phyloP scores from a whole-genome alignment of 164 flowering plant species.

The Macadamia tetraphylla region DNA sequence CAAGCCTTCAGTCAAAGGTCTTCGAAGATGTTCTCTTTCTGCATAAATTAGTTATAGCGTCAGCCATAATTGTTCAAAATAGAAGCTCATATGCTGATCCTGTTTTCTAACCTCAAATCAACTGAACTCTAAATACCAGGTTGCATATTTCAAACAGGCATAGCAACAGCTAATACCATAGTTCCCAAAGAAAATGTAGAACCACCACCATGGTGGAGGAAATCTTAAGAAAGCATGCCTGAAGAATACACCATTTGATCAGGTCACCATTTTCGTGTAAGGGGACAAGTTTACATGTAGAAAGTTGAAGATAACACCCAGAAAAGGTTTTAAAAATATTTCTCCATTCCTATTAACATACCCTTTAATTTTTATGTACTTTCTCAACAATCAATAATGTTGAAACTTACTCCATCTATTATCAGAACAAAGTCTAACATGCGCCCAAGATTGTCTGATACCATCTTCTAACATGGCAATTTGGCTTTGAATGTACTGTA shows the following conservation, averaged over 20 bases:
- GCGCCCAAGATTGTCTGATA: slow-evolving; percentile 60
- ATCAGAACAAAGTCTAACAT: slow-evolving; percentile 23
- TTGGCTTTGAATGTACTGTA: slow-evolving; percentile 71
- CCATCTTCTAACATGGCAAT: slow-evolving; percentile 52
- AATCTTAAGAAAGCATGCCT: too few species aligned
- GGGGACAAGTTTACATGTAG: too few species aligned
- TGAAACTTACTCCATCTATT: slow-evolving; percentile 39
- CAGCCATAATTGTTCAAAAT: not conserved
- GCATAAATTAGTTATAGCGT: slow-evolving; percentile 12
- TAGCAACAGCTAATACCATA: not conserved
- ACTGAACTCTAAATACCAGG: not conserved
- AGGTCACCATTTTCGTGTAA: too few species aligned
- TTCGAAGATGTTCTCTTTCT: slow-evolving; percentile 29
- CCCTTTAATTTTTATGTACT: not conserved
- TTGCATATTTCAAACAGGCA: not conserved
- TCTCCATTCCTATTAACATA: not conserved
- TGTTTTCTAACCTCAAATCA: slow-evolving; percentile 1
- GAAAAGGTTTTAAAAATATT: not conserved
- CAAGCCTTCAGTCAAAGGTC: slow-evolving; percentile 19
- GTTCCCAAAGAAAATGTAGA: too few species aligned
- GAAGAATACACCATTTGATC: too few species aligned
- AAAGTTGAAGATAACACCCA: too few species aligned
- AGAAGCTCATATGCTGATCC: not conserved
- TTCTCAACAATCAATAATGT: slow-evolving; percentile 1
- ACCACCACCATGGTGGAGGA: not conserved